A percentile compares a stretch with the other conserved stretches of the same genome.
Conservation (phyloP, 2,329 filamentous ascomycete genomes). For the Colletotrichum falcatum region DNA sequence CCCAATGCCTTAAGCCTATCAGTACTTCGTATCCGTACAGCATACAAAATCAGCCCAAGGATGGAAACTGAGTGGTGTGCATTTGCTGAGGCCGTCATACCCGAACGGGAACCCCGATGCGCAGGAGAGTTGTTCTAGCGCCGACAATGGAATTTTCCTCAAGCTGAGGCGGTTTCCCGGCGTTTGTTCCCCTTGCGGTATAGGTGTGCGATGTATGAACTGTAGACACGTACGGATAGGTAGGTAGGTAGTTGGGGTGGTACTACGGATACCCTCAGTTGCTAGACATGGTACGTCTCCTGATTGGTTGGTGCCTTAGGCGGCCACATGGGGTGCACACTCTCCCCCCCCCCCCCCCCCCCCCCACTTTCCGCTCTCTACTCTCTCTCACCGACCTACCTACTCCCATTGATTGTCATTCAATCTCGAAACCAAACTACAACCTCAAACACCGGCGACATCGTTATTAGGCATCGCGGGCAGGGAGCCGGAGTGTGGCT, state of each 20-base stretch:
- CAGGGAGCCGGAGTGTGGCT: not conserved
- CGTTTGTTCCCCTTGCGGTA: not conserved
- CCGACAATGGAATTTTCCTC: constrained; percentile 36
- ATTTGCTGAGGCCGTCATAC: not conserved
- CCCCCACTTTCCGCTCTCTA: not conserved
- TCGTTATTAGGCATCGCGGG: not conserved
- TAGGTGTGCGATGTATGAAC: too few species aligned
- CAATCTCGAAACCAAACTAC: not conserved
- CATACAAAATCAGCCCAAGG: too few species aligned
- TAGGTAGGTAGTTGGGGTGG: not conserved
- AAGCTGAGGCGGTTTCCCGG: constrained; percentile 13
- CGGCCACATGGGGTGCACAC: too few species aligned
- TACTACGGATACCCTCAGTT: not conserved
- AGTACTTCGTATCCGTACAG: too few species aligned
- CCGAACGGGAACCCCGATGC: constrained; percentile 5
- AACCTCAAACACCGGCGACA: not conserved
- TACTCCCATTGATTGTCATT: not conserved
- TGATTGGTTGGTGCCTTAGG: not conserved
- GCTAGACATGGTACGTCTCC: not conserved
- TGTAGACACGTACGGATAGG: not conserved
- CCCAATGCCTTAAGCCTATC: not conserved
- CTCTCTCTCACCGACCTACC: not conserved
- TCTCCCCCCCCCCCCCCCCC: too few species aligned
- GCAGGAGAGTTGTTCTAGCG: constrained; percentile 38
- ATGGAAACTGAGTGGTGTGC: not conserved